Base-by-base conservation (phyloP, 1,284 basidiomycete species). In the Marasmius tenuissimus region DNA sequence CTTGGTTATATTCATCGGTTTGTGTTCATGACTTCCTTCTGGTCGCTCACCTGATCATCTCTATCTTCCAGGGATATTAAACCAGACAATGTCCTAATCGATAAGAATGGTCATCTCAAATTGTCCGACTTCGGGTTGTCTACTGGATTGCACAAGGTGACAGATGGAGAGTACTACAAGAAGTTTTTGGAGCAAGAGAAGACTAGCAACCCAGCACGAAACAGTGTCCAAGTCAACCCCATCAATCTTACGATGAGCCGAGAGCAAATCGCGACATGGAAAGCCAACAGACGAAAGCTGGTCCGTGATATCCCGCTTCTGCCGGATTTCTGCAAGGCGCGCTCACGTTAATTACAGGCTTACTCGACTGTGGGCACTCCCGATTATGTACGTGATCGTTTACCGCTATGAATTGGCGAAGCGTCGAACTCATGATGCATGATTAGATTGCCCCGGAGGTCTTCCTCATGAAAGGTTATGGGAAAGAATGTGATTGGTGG, bases 401-500 rank as follows among this genome's bases (percentile, higher is more conserved):
- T 6, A 34, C 8, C 37, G 22, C 34, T 47, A 54, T 39, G 22
- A 34, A 51, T 57, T n/a, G 35, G 9, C 11, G 18, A 10, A 47
- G 2, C 5, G 5, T 20, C 20, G 45, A 47, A 27, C 18, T 27
- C n/a, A 42, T 49, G 4, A 27, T 27, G 35, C n/a, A 40, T 50
- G 51, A 12, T 58, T 91, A 99, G 83, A 99, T 99, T 69, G 96
- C 97, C 0, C 97, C 97, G 1, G 97, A 99, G 72, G 97, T 99
- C 72, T 99, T 99, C 83, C 78, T 97, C 72, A 92, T 97, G 79
- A 93, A 97, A 72, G 97, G 97, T 2, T 99, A 99, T 70, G 95
- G 96, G 58, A 96, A 98, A 75, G 97, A 98, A 77, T 97, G 96
- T 72, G 96, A 98, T 75, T 98, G 96, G 96, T 98, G 96, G 96